Evolutionary conservation across 305 asterid species (phyloP), one percentile per base, ranked within the genome.

Genomic region (Rubia balearica): DNA sequence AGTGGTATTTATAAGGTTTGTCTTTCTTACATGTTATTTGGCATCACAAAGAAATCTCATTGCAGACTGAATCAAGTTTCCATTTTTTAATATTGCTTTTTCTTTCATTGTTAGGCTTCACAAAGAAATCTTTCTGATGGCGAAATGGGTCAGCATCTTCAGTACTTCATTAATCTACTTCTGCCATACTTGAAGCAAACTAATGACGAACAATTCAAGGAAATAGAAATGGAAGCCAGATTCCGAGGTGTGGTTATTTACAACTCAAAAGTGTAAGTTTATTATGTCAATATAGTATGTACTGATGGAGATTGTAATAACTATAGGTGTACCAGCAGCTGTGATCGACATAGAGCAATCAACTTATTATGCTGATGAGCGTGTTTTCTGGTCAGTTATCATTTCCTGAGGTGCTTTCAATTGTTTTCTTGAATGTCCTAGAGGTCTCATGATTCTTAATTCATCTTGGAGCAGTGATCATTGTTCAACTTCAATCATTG

Each of bases 401-500:
- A 16, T 61, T 71, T 65, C 49, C 61, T 71, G 56, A 27, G 69
- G 33, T 65, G 65, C 33, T 75, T 67, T 68, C 66, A 22, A 49
- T 40, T 49, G 16, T 49, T 11, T 60, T 22, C 55, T 65, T 21
- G 43, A 69, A 57, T 33, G 42, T 30, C 43, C 49, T 73, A 13
- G 67, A 63, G 38, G 53, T 48, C 33, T 55, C 17, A 48, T 63
- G 55, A 13, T 77, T 68, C 17, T 38, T 40, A 72, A 40, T 67
- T 75, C 57, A 19, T 53, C 67, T 68, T 76, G 77, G 77, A 68
- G 72, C 96, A 93, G 98, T 83, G 82, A 93, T 79, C 83, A 84
- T 69, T 93, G 98, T 78, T 86, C 95, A 72, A 93, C 98, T 61
- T 93, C 98, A 74, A 91, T 93, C 27, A 75, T 88, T 41, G 98